A percentile compares a stretch with the other conserved stretches of the same genome.
phyloP scores from a whole-genome alignment of 176 grass and related monocot species.

The Canna indica region DNA sequence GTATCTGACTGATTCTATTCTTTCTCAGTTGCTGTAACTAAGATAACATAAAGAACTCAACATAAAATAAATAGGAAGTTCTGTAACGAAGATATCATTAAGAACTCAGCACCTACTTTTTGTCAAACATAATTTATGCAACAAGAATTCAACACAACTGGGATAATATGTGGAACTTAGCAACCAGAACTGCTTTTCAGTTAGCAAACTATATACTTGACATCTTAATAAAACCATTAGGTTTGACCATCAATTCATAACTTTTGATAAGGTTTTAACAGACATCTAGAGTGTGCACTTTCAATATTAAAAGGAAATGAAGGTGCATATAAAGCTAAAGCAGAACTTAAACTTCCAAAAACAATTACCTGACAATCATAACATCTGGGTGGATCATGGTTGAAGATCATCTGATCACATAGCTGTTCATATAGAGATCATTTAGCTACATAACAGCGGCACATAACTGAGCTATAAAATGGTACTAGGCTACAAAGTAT shows the following conservation, averaged over 20 bases:
- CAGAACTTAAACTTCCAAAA: neutral
- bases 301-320: neutral
- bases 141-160: neutral
- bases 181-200: neutral
- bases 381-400: slow-evolving; percentile 66
- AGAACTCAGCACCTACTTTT: too few relatives aligned
- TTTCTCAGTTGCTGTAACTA: too few relatives aligned
- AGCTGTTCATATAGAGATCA: slow-evolving; percentile 34
- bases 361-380: slow-evolving; percentile 62
- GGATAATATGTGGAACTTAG: neutral
- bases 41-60: too few relatives aligned
- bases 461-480: neutral
- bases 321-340: neutral
- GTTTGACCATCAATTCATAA: neutral
- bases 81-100: too few relatives aligned
- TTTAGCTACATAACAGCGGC: slow-evolving; percentile 14
- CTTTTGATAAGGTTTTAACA: slow-evolving; percentile 5
- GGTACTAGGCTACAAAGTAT: neutral
- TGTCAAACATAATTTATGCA: too few relatives aligned
- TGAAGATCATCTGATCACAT: slow-evolving; percentile 87
- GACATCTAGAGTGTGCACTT: neutral
- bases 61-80: too few relatives aligned
- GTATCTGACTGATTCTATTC: too few relatives aligned
- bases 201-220: neutral
- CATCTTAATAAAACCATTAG: neutral